These are phyloP conservation scores for Diutina pseudorugosa DNA, from an alignment of 1,139 yeast genomes.

Conservation along the genomic window DNA sequence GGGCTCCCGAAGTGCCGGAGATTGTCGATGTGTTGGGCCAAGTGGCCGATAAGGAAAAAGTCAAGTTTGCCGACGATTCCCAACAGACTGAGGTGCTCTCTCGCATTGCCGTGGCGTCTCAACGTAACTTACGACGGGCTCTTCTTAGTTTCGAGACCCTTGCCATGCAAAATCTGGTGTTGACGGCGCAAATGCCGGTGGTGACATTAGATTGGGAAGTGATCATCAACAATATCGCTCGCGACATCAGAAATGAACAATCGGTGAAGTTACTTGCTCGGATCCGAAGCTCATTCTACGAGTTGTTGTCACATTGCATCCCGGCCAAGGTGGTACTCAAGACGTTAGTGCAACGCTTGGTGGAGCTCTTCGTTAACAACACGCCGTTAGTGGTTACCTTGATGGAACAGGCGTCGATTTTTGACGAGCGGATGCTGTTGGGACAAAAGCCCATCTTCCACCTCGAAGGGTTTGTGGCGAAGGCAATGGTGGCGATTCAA, in stretches of 20 bases:
- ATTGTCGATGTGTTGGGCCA: slow-evolving; percentile 38
- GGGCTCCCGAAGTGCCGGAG: slow-evolving; percentile 63
- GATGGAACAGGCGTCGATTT: slow-evolving; percentile 58
- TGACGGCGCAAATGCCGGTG: slow-evolving; percentile 21
- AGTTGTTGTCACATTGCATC: slow-evolving; percentile 82
- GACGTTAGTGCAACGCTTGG: slow-evolving; percentile 46
- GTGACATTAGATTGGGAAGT: slow-evolving; percentile 75
- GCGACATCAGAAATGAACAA: slow-evolving; percentile 44
- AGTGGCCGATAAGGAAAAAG: slow-evolving; percentile 47
- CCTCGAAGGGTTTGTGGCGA: slow-evolving; percentile 87
- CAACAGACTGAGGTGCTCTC: slow-evolving; percentile 31
- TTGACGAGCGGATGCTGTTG: slow-evolving; percentile 77
- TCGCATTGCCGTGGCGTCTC: slow-evolving; percentile 42
- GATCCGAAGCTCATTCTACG: slow-evolving; percentile 68
- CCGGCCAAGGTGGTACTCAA: slow-evolving; percentile 75
- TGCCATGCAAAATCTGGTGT: slow-evolving; percentile 56
- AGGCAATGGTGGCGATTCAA: slow-evolving; percentile 50
- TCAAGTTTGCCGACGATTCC: slow-evolving; percentile 27
- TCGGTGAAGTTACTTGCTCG: slow-evolving; percentile 65
- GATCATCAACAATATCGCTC: slow-evolving; percentile 57
- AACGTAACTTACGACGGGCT: slow-evolving; percentile 69
- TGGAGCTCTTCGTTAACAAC: slow-evolving; percentile 25
- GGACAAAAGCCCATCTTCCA: slow-evolving; percentile 91
- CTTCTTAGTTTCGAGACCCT: slow-evolving; percentile 75
- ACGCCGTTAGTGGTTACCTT: slow-evolving; percentile 32